Conservation (phyloP, 148 eudicot species). For the Rhododendron williamsianum region DNA sequence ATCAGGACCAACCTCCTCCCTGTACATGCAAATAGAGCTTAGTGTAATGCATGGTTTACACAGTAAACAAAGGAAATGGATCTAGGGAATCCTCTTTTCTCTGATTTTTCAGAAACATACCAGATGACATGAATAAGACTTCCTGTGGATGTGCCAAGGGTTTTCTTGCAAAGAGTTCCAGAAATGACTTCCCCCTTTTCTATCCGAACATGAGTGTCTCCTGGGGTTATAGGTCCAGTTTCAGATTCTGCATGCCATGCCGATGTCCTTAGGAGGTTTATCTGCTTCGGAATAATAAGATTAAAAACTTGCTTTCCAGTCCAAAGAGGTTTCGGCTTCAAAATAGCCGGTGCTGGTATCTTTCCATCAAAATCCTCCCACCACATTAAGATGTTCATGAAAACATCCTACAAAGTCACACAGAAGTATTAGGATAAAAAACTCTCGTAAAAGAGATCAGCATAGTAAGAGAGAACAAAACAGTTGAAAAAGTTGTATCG, state of each 20-base stretch:
- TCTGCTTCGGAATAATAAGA: constrained; percentile 96
- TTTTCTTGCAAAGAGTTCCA: constrained; percentile 94
- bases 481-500: not conserved
- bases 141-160: constrained; percentile 86
- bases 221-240: constrained; percentile 78
- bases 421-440: not conserved
- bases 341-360: constrained; percentile 88
- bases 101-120: constrained; percentile 25
- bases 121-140: constrained; percentile 98
- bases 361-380: constrained; percentile 99
- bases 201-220: constrained; percentile 87
- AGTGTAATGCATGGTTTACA: not conserved
- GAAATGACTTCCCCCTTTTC: constrained; percentile 91
- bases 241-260: constrained; percentile 92
- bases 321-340: constrained; percentile 99
- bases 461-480: not conserved
- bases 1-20: constrained; percentile 99
- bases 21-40: constrained; percentile 18
- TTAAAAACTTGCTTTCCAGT: constrained; percentile 98
- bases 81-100: not conserved
- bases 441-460: not conserved
- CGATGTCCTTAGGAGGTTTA: constrained; percentile 75
- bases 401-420: constrained; percentile 64
- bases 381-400: constrained; percentile 99
- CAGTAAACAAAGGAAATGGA: not conserved